Evolutionary conservation across 129 eudicot species (phyloP), one percentile per base, ranked within the genome.

Genomic region (Centaurea solstitialis): DNA sequence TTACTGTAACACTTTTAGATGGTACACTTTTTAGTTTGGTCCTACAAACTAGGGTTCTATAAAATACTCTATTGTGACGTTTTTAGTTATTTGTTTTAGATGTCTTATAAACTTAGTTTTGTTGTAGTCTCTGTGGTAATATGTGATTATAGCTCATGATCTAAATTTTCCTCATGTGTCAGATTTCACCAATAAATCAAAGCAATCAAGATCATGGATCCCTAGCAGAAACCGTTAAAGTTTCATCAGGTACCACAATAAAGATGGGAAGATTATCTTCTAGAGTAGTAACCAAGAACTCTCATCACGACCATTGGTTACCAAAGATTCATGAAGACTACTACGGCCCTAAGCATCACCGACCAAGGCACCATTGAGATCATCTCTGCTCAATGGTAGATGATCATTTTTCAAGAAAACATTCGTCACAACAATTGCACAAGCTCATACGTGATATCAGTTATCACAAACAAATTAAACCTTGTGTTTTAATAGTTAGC

Each of bases 271-370:
- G 80, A 75, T 75, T 37, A 74, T 39, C 76, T 5, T 83, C 77
- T 67, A 83, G 80, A 76, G 78, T 85, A 76, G 68, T 76, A 43
- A 68, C 50, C 66, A 89, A 86, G 87, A 83, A 84, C 59, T 62
- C 87, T 41, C 94, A 80, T 81, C 61, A 74, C 50, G 53, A 81
- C 77, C 93, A 90, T 33, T 87, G 87, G 90, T 82, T 92, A 78
- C 93, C 97, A 79, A 86, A 82, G 68, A 83, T 92, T 79, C 96
- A 93, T 81, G 98, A 93, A 90, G 98, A 93, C 81, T 93, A 93
- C 76, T 89, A 85, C 41, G 98, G 98, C 72, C 98, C 98, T 26
- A 82, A 62, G 41, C 86, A 53, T 76, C 96, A 93, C 84, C 82
- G 43, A 11, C 96, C 87, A 66, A 83, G 84, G 79, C 91, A 90